Evolutionary conservation across 805 yeast genomes (phyloP).

Genomic region (Kodamaea fukazawae): DNA sequence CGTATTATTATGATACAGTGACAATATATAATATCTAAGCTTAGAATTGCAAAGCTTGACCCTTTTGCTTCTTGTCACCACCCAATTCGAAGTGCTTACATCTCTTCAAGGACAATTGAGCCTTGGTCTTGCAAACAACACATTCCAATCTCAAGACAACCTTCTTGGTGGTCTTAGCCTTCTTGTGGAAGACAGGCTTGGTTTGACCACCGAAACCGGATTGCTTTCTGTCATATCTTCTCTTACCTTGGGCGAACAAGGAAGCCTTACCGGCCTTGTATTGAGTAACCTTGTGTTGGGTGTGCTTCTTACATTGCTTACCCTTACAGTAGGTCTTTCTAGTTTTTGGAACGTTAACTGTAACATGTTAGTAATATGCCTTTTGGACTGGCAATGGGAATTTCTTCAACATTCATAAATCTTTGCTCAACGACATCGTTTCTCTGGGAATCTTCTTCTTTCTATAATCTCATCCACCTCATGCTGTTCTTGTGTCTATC

Average conservation of each 20-base stretch:
- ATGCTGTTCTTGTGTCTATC: background rate
- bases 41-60: conserved; percentile 99
- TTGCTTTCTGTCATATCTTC: conserved; percentile 99
- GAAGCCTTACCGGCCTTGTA: conserved; percentile 99
- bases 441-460: no score
- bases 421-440: no score
- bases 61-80: conserved; percentile 99
- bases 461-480: no score
- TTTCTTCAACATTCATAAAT: background rate
- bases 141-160: conserved; percentile 99
- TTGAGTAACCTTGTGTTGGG: conserved; percentile 99
- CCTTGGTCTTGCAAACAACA: conserved; percentile 97
- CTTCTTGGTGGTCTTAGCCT: conserved; percentile 99
- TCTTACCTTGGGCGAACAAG: conserved; percentile 99
- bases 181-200: conserved; percentile 99
- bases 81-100: conserved; percentile 99
- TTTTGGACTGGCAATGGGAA: background rate
- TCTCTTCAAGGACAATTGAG: conserved; percentile 97
- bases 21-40: conserved; percentile 4
- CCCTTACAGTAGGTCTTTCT: conserved; percentile 99
- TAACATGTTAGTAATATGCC: conserved; percentile 21
- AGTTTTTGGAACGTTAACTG: conserved; percentile 99
- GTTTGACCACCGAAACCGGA: conserved; percentile 99
- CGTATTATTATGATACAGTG: conserved; percentile 4
- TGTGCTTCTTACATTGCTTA: conserved; percentile 98